phyloP scores from a whole-genome alignment of 2,329 filamentous ascomycete species.

The Colletotrichum euphorbiae region DNA sequence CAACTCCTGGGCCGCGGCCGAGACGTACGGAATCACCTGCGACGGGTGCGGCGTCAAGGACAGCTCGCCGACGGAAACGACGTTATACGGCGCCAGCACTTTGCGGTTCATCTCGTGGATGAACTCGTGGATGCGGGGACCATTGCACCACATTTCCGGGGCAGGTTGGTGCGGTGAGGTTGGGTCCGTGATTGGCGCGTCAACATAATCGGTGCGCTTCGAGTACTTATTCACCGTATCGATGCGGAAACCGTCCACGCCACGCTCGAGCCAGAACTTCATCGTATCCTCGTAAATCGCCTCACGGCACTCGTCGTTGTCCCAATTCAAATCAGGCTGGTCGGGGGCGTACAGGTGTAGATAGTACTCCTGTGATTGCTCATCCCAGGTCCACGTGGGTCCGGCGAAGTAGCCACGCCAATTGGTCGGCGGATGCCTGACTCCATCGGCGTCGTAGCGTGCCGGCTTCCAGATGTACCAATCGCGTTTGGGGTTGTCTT shows the following conservation, averaged over 20 bases:
- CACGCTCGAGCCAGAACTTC: slow-evolving; percentile 79
- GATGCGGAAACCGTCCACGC: slow-evolving; percentile 74
- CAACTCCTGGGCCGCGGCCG: slow-evolving; percentile 62
- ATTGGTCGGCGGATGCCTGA: slow-evolving; percentile 69
- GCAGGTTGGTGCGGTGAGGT: slow-evolving; percentile 55
- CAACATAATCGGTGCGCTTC: slow-evolving; percentile 68
- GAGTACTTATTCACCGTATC: slow-evolving; percentile 77
- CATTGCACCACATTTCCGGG: slow-evolving; percentile 67
- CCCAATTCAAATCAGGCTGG: slow-evolving; percentile 85
- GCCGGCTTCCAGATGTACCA: slow-evolving; percentile 76
- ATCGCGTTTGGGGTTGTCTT: slow-evolving; percentile 64
- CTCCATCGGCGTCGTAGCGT: slow-evolving; percentile 63
- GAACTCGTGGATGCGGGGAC: slow-evolving; percentile 72
- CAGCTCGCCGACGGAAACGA: slow-evolving; percentile 73
- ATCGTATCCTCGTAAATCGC: slow-evolving; percentile 76
- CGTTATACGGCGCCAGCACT: slow-evolving; percentile 65
- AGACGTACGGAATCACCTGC: slow-evolving; percentile 67
- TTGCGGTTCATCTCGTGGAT: slow-evolving; percentile 68
- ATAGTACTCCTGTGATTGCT: slow-evolving; percentile 64
- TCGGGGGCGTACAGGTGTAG: slow-evolving; percentile 73
- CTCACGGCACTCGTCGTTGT: slow-evolving; percentile 72
- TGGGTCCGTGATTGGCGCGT: slow-evolving; percentile 59
- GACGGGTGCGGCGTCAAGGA: slow-evolving; percentile 64
- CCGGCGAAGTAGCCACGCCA: slow-evolving; percentile 61
- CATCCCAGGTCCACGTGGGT: slow-evolving; percentile 66